Evolutionary conservation across 768 basidiomycete species (phyloP).

Genomic region (Suillus lakei): DNA sequence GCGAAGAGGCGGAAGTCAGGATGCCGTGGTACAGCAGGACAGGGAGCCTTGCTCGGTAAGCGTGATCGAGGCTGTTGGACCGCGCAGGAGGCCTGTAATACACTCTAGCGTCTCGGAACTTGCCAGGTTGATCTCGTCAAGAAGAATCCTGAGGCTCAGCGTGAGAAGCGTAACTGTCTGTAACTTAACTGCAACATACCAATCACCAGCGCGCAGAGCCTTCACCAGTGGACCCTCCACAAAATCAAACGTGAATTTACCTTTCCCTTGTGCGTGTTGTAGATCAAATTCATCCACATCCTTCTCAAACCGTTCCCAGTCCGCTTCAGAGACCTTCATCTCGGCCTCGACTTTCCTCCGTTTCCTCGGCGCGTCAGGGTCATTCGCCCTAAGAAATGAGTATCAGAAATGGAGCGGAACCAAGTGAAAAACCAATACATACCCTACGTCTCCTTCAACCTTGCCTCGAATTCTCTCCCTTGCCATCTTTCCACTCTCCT

Average conservation of each 20-base stretch:
- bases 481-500: slow-evolving; percentile 73
- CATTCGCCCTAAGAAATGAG: slow-evolving; percentile 16
- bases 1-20: slow-evolving; percentile 96
- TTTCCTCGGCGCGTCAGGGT: slow-evolving; percentile 62
- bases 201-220: slow-evolving; percentile 86
- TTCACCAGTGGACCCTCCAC: slow-evolving; percentile 96
- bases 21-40: slow-evolving; percentile 89
- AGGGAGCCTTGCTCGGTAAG: slow-evolving; percentile 92
- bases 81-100: slow-evolving; percentile 83
- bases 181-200: slow-evolving; percentile 56
- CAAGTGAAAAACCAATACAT: slow-evolving; percentile 10
- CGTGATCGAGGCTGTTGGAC: slow-evolving; percentile 87
- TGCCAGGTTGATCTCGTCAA: slow-evolving; percentile 96
- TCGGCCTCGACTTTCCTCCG: slow-evolving; percentile 64
- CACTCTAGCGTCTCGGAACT: slow-evolving; percentile 94
- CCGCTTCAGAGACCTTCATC: slow-evolving; percentile 48
- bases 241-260: slow-evolving; percentile 92
- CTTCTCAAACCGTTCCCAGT: slow-evolving; percentile 71
- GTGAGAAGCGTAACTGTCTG: background rate
- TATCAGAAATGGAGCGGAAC: background rate
- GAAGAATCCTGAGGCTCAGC: slow-evolving; percentile 70
- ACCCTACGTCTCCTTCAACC: slow-evolving; percentile 33
- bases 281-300: slow-evolving; percentile 83
- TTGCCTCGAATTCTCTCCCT: slow-evolving; percentile 59
- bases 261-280: slow-evolving; percentile 85